A percentile compares a stretch with the other conserved stretches of the same genome.
phyloP scores from a whole-genome alignment of 768 basidiomycete species.

The Panaeolus cyanescens region DNA sequence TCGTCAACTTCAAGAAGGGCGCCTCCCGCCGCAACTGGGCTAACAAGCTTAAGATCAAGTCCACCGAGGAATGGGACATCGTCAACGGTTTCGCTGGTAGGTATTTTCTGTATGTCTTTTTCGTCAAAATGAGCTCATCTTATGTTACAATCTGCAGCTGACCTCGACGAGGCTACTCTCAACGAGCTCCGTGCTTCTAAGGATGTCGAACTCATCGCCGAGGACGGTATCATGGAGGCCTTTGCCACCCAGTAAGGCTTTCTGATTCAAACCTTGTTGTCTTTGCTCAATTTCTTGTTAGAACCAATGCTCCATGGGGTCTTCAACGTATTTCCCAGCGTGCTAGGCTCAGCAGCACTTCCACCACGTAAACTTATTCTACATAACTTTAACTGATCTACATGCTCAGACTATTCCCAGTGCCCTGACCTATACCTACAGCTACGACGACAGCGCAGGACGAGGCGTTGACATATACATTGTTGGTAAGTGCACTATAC shows the following conservation, averaged over 20 bases:
- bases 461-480: no score
- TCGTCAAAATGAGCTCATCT: not conserved
- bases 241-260: slow-evolving; percentile 19
- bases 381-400: no score
- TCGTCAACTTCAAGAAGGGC: slow-evolving; percentile 27
- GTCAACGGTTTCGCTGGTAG: slow-evolving; percentile 33
- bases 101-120: not conserved
- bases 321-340: slow-evolving; percentile 18
- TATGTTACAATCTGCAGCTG: slow-evolving; percentile 4
- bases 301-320: slow-evolving; percentile 26
- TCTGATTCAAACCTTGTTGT: not conserved
- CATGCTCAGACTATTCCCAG: no score
- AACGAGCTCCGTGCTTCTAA: no score
- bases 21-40: no score
- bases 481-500: no score
- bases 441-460: no score
- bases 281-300: slow-evolving; percentile 7
- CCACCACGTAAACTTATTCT: no score
- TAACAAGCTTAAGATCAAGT: no score
- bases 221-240: slow-evolving; percentile 29
- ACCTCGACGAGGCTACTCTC: slow-evolving; percentile 22
- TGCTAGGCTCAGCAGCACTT: no score
- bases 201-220: no score
- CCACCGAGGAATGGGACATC: slow-evolving; percentile 25
- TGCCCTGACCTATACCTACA: no score